Evolutionary conservation across 768 basidiomycete genomes (phyloP), one percentile per base, ranked within the genome.

Genomic region (Kwoniella botswanensis): DNA sequence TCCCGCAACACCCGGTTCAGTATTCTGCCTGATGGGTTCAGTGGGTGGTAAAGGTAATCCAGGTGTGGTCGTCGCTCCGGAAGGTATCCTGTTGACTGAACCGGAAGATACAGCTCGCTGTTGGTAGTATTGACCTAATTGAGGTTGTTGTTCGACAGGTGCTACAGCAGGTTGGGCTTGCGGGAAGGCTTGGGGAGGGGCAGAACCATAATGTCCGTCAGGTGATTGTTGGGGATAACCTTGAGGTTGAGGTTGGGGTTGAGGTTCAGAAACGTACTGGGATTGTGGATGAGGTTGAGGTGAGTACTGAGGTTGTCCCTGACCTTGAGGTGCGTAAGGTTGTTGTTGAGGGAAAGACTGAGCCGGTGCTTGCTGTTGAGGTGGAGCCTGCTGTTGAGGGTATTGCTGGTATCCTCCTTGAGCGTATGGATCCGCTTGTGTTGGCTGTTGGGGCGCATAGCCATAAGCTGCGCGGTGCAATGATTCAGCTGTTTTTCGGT

Each of bases 1-100:
- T 74, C 84, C 74, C 82, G 86, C 71, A 78, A 83, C 57, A 64
- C 79, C 80, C 57, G 76, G 73, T 81, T 81, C 76, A 76, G 67
- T 65, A 70, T 79, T 50, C 74, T 83, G 74, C 81, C 85, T 63
- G 68, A 62, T 78, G 69, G 67, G 76, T 71, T 55, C 72, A 64
- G 59, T 46, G 0, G 78, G 61, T 0, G 78, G 77, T 18, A 61
- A 43, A 46, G 75, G 82, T n/a, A 74, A 72, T 53, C 81, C 76
- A 1, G 73, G 71, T 1, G 81, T 79, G 46, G 54, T 78, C 56
- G 74, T 56, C 4, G 22, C 26, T 10, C 29, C 29, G 15, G 57
- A 58, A 58, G 57, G 42, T 29, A 69, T 76, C 26, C 84, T 81
- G 7, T 80, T 70, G 64, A 83, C 50, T n/a, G 84, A 11, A 77